Percentiles rank a stretch among this genome's conserved stretches.
These are phyloP conservation scores for Lepidium sativum DNA, from an alignment of 345 rosid genomes.

Conservation along the genomic window DNA sequence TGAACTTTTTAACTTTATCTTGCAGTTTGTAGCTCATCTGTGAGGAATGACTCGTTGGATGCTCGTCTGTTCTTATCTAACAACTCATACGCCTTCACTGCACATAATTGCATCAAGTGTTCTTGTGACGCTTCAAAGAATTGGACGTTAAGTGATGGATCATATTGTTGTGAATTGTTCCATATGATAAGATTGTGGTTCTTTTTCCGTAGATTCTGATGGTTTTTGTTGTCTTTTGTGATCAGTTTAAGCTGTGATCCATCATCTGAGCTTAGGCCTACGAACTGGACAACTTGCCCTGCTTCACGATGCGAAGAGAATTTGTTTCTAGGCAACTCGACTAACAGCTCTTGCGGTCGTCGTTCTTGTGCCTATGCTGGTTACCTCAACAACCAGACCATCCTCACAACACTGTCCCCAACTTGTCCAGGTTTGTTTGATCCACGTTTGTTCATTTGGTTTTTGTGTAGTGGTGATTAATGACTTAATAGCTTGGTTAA, in stretches of 20 bases:
- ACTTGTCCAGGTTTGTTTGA: slow-evolving; percentile 20
- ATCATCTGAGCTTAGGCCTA: slow-evolving; percentile 28
- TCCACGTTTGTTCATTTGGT: not conserved
- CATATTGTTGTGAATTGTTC: not conserved
- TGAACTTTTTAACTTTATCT: not conserved
- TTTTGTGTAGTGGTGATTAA: not conserved
- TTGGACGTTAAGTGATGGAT: slow-evolving; percentile 46
- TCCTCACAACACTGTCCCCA: slow-evolving; percentile 35
- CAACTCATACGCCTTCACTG: slow-evolving; percentile 46
- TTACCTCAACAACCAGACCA: slow-evolving; percentile 28
- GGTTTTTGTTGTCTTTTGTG: not conserved
- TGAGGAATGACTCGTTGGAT: slow-evolving; percentile 41
- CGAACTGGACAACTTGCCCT: slow-evolving; percentile 42
- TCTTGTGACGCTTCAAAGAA: slow-evolving; percentile 45
- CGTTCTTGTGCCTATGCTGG: slow-evolving; percentile 67
- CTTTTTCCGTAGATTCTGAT: not conserved
- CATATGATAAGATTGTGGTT: not conserved
- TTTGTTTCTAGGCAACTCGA: slow-evolving; percentile 37
- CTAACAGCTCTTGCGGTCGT: slow-evolving; percentile 29
- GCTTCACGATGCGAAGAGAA: slow-evolving; percentile 37
- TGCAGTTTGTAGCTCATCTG: slow-evolving; percentile 64
- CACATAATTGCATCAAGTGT: slow-evolving; percentile 61
- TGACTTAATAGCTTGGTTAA: not conserved
- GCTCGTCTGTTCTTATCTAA: slow-evolving; percentile 40
- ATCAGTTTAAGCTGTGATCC: slow-evolving; percentile 67